Evolutionary conservation across 1,284 basidiomycete species (phyloP), one percentile per base, ranked within the genome.

Genomic region (Taiwanofungus camphoratus): DNA sequence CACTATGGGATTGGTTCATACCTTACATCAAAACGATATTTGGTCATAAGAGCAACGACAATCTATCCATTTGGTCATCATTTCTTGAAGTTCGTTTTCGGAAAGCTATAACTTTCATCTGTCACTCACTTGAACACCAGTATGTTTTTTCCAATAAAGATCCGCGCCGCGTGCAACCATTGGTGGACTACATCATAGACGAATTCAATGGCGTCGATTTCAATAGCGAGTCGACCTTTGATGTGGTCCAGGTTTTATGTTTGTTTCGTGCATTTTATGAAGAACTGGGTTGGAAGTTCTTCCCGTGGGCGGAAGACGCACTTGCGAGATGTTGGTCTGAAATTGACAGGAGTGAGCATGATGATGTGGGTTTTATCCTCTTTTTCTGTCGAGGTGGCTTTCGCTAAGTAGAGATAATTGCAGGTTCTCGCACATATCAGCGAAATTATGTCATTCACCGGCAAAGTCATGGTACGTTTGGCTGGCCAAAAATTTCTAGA

Each of bases 1-100:
- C 61, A 21, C 65, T 96, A 2, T 94, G 91, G 90, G 67, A 74
- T 29, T 97, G 92, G 92, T 78, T 92, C 41, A 74, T 69, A 18
- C 81, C 82, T 0, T 70, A 79, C 32, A 73, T 94, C 35, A 72
- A 75, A 9, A 74, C 74, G 36, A 79, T 91, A 21, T 82, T 93
- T 54, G 67, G 70, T 11, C 69, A 71, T 41, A 79, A 75, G 51
- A 70, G 83, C 50, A 83, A 83, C 6, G 83, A 87, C 51, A 84
- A 79, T 0, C 58, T 84, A 9, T 64, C 70, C 16, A 73, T 84
- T 22, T 87, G 83, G 83, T 70, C 74, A 12, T 79, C 81, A 0
- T 86, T 86, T 61, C 58, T 85, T 20, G 80, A 83, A 67, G 82
- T 83, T 55, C 30, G 60, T 43, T n/a, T 15, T 21, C 12, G 19